Evolutionary conservation across 1,284 basidiomycete genomes (phyloP).

Genomic region (Cutaneotrichosporon sp.): DNA sequence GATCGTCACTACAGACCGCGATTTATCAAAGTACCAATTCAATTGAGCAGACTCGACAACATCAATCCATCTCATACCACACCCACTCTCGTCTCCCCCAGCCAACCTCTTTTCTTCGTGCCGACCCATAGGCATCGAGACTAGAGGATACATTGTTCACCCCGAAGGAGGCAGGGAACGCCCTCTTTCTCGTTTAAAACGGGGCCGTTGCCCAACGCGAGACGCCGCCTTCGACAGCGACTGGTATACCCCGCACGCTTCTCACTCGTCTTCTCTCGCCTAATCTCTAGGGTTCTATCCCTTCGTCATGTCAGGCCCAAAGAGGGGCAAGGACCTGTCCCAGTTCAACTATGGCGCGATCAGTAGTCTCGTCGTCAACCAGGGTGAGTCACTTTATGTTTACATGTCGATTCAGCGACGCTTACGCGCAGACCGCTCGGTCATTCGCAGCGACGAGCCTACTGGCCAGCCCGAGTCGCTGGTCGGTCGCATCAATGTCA

Average conservation of each 20-base stretch:
- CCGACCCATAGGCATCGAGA: not conserved
- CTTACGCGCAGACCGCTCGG: constrained; percentile 44
- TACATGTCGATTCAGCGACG: not conserved
- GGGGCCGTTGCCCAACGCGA: not conserved
- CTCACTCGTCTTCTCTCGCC: not conserved
- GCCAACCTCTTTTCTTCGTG: not conserved
- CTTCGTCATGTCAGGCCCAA: constrained; percentile 44
- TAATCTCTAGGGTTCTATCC: too few relatives aligned
- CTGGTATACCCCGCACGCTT: not conserved
- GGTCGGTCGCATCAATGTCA: constrained; percentile 82
- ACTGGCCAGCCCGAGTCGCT: constrained; percentile 94
- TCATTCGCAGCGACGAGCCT: constrained; percentile 83
- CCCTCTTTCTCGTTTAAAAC: not conserved
- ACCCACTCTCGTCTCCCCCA: not conserved
- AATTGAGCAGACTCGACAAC: not conserved
- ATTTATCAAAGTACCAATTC: not conserved
- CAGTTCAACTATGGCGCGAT: constrained; percentile 89
- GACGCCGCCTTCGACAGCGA: not conserved
- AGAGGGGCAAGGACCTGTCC: constrained; percentile 64
- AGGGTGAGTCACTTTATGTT: constrained; percentile 52
- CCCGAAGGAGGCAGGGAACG: not conserved
- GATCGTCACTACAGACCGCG: not conserved
- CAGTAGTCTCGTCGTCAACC: constrained; percentile 79
- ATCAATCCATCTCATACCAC: not conserved
- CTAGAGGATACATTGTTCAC: not conserved